Conservation (phyloP, 2,329 filamentous ascomycete species). For the Aspergillus sp. region DNA sequence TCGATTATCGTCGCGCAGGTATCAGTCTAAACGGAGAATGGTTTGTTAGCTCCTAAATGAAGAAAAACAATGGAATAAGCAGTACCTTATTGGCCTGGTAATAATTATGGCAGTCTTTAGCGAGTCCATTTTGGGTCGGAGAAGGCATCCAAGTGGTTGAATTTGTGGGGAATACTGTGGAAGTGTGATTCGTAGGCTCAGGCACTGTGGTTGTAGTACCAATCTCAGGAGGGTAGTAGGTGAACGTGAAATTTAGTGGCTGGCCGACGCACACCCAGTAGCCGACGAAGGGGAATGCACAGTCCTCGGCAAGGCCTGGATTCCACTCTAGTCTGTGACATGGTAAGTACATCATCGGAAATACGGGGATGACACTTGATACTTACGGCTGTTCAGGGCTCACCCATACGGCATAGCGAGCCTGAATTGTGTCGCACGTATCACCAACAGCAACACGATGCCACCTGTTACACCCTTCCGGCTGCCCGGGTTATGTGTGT, state of each 20-base stretch:
- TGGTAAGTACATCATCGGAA: background rate
- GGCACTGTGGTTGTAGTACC: background rate
- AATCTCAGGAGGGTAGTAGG: constrained; percentile 3
- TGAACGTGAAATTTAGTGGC: background rate
- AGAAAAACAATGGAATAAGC: background rate
- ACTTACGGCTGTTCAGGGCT: constrained; percentile 10
- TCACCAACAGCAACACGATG: constrained; percentile 10
- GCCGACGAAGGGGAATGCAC: constrained; percentile 6
- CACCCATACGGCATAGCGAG: background rate
- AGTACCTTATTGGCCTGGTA: constrained; percentile 9
- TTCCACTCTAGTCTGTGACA: constrained; percentile 16
- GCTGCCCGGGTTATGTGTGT: constrained; percentile 12
- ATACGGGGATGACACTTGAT: background rate
- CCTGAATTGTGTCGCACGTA: constrained; percentile 11
- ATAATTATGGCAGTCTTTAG: background rate
- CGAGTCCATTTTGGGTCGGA: constrained; percentile 5
- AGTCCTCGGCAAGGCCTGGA: constrained; percentile 8
- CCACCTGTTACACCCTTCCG: constrained; percentile 11
- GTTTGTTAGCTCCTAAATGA: background rate
- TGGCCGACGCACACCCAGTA: constrained; percentile 14
- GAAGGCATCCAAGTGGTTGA: background rate
- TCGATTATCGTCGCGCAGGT: constrained; percentile 8
- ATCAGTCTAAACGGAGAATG: constrained; percentile 1
- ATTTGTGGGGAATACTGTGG: background rate
- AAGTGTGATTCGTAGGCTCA: background rate